These are phyloP conservation scores for Podaxis sp. DNA, from an alignment of 768 basidiomycete genomes.

Conservation along the genomic window DNA sequence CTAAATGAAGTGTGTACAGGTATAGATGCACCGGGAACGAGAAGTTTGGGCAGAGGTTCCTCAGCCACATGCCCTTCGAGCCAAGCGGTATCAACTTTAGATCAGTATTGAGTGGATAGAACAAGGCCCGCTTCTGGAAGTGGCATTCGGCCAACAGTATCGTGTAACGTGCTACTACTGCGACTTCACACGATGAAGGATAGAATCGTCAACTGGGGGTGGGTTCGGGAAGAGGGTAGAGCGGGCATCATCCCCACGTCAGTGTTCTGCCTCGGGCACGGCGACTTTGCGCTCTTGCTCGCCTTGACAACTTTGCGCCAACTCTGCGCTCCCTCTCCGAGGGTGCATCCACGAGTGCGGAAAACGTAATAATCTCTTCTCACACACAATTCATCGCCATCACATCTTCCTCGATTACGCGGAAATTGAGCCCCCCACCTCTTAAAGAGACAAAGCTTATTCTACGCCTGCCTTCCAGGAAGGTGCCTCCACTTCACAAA, in stretches of 20 bases:
- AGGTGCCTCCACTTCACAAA: not conserved
- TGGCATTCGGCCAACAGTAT: no score
- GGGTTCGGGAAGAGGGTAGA: not conserved
- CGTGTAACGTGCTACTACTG: not conserved
- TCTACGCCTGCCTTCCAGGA: slow-evolving; percentile 1
- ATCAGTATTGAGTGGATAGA: not conserved
- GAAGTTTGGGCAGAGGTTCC: no score
- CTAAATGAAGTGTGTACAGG: not conserved
- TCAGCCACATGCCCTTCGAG: slow-evolving; percentile 8
- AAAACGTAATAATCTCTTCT: slow-evolving; percentile 11
- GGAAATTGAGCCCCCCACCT: not conserved
- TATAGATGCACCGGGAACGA: not conserved
- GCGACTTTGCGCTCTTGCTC: not conserved
- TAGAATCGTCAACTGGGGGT: not conserved
- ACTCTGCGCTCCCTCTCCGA: not conserved
- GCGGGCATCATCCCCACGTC: slow-evolving; percentile 2
- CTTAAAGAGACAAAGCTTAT: not conserved
- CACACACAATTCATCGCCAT: not conserved
- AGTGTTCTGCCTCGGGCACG: slow-evolving; percentile 5
- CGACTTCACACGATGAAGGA: not conserved
- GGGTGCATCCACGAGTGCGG: not conserved
- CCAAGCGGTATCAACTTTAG: no score
- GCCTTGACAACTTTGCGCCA: not conserved
- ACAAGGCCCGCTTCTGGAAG: not conserved
- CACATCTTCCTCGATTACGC: not conserved